Evolutionary conservation across 257 asterid species (phyloP).

Genomic region (Anisodus acutangulus): DNA sequence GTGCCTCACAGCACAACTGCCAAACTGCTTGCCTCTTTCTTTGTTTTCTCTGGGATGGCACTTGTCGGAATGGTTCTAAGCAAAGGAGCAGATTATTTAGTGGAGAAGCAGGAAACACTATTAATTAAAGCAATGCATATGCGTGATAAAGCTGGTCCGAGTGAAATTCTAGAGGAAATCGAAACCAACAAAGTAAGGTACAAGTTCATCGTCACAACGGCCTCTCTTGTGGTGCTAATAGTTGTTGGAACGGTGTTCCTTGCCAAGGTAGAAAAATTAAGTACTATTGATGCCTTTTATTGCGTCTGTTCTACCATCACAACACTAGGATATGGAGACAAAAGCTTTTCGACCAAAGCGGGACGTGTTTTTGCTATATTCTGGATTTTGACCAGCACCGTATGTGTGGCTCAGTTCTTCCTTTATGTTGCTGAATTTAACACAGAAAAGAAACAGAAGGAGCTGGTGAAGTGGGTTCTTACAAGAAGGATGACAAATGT

Average conservation of each 20-base stretch:
- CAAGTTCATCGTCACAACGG: conserved; percentile 53
- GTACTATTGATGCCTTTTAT: conserved; percentile 71
- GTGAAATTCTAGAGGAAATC: conserved; percentile 57
- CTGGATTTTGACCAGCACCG: conserved; percentile 82
- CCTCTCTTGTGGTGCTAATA: conserved; percentile 53
- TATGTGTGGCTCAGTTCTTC: conserved; percentile 77
- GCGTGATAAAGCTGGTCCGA: conserved; percentile 45
- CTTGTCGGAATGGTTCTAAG: conserved; percentile 61
- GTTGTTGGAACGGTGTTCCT: conserved; percentile 61
- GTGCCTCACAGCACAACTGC: conserved; percentile 65
- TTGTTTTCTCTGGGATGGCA: conserved; percentile 95
- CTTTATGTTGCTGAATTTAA: conserved; percentile 74
- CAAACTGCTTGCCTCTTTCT: conserved; percentile 83
- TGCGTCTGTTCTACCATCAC: conserved; percentile 89
- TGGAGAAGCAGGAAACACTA: conserved; percentile 76
- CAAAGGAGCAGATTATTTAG: conserved; percentile 84
- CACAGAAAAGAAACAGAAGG: conserved; percentile 73
- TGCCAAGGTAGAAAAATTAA: conserved; percentile 61
- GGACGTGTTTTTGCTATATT: conserved; percentile 88
- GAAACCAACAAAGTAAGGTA: conserved; percentile 62
- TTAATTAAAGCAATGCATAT: conserved; percentile 67
- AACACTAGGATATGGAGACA: conserved; percentile 93
- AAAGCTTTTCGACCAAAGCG: conserved; percentile 77
- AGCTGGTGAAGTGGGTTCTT: conserved; percentile 61
- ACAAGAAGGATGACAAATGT: conserved; percentile 66